phyloP scores from a whole-genome alignment of 1,284 basidiomycete species.

The Leccinum griseonigrum region DNA sequence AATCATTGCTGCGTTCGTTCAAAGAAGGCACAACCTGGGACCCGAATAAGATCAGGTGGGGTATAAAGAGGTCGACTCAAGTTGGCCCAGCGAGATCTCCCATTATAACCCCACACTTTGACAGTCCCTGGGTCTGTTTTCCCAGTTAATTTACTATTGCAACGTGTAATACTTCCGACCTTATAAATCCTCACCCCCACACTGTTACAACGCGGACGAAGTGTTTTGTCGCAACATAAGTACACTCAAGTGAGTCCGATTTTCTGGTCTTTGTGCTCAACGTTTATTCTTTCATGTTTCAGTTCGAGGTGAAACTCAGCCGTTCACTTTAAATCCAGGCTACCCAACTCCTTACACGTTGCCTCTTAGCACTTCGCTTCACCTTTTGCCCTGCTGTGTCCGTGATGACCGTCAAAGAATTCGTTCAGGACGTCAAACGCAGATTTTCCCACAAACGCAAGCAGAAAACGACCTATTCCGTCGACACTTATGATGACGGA shows the following conservation, averaged over 20 bases:
- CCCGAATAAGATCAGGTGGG: constrained; percentile 7
- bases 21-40: not conserved
- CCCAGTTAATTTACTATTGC: constrained; percentile 1
- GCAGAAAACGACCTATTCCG: constrained; percentile 16
- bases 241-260: constrained; percentile 5
- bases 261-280: not conserved
- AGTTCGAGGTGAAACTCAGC: not conserved
- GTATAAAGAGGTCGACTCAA: constrained; percentile 14
- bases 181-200: constrained; percentile 5
- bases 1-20: not conserved
- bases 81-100: constrained; percentile 4
- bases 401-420: constrained; percentile 30
- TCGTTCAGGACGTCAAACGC: constrained; percentile 34
- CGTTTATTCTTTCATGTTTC: not conserved
- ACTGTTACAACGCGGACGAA: constrained; percentile 10
- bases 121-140: not conserved
- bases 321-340: not conserved
- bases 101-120: not conserved
- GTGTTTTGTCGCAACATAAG: not conserved
- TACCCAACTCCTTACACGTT: constrained; percentile 1
- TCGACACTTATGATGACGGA: constrained; percentile 14
- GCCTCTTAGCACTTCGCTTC: not conserved
- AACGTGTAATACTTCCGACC: not conserved
- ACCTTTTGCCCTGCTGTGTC: not conserved
- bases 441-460: constrained; percentile 30